Evolutionary conservation across 2,329 filamentous ascomycete genomes (phyloP).

Genomic region (Apiospora saccharicola): DNA sequence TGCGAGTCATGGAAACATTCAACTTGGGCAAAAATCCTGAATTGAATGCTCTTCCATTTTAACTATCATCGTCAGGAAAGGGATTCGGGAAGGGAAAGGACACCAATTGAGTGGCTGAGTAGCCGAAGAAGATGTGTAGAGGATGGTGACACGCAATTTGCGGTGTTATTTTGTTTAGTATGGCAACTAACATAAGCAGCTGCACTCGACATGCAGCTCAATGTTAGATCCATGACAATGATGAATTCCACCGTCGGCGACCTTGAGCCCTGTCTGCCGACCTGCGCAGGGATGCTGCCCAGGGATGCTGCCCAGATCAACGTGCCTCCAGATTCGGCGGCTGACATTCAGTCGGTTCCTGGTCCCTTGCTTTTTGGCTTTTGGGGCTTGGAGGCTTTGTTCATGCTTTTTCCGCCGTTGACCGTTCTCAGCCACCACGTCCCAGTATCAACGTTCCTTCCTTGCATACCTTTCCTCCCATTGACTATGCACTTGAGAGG

Average conservation of each 20-base stretch:
- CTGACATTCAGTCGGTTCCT: neutral
- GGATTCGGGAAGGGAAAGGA: no score
- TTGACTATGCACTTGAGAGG: no score
- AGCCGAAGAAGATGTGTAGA: neutral
- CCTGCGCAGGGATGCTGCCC: neutral
- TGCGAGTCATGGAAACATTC: neutral
- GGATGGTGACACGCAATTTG: neutral
- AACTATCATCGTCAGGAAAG: neutral
- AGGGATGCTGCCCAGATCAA: neutral
- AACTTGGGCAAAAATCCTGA: neutral
- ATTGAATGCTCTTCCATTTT: neutral
- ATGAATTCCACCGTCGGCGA: neutral
- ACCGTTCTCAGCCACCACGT: conserved; percentile 5
- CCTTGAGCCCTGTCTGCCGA: neutral
- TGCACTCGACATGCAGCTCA: neutral
- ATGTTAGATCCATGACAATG: neutral
- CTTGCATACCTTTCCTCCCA: conserved; percentile 1
- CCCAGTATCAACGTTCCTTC: neutral
- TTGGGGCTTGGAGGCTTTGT: neutral
- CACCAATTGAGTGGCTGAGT: neutral
- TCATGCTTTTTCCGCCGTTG: neutral
- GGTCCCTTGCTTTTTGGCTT: neutral
- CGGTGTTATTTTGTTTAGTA: neutral
- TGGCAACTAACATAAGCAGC: neutral
- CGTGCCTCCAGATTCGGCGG: neutral